phyloP scores from a whole-genome alignment of 78 protist species.

The Planoprotostelium fungivorum region DNA sequence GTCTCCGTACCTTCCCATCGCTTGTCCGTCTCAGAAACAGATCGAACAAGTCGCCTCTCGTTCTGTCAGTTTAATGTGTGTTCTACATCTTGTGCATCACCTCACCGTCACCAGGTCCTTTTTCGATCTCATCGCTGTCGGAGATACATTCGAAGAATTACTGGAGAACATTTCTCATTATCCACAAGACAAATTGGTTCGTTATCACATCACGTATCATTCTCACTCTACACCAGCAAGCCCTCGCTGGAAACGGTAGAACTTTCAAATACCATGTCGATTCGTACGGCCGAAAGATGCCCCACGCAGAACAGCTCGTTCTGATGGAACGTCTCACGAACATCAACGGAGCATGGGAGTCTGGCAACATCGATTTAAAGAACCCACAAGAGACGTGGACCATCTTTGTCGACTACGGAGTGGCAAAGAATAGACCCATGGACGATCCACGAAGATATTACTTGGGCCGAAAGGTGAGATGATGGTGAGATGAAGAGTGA shows the following conservation, averaged over 20 bases:
- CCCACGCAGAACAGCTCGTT: background rate
- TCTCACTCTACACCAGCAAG: background rate
- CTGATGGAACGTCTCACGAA: background rate
- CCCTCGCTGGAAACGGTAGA: background rate
- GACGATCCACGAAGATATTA: background rate
- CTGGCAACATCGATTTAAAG: background rate
- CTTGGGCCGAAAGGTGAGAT: background rate
- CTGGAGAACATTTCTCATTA: background rate
- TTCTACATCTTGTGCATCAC: background rate
- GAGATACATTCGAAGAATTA: background rate
- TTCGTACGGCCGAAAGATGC: background rate
- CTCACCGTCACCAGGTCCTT: background rate
- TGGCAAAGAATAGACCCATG: background rate
- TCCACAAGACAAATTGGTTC: background rate
- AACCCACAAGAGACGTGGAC: background rate
- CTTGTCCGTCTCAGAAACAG: background rate
- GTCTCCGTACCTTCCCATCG: background rate
- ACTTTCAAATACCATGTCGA: background rate
- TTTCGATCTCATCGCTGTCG: background rate
- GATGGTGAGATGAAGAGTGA: background rate
- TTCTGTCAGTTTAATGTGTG: background rate
- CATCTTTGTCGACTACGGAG: background rate
- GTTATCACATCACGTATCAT: no score
- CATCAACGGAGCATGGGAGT: background rate
- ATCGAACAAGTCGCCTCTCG: background rate